Conservation (phyloP, 2,329 filamentous ascomycete species). For the Ascochyta lentis region DNA sequence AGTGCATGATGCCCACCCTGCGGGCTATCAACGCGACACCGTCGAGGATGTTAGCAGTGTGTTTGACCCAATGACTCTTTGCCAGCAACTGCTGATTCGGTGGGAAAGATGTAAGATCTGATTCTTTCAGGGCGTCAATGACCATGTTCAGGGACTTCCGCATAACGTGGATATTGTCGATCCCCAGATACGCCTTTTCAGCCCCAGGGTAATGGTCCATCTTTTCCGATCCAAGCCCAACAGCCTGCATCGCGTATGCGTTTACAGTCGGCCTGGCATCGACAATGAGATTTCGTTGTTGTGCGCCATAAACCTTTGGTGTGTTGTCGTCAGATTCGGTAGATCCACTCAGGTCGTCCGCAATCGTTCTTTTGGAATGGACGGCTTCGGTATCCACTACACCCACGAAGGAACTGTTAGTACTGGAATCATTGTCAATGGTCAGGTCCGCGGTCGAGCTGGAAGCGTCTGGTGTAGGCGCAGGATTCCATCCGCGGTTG, state of each 20-base stretch:
- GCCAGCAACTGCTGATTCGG: slow-evolving; percentile 81
- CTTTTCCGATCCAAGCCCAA: slow-evolving; percentile 93
- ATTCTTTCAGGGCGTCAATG: slow-evolving; percentile 88
- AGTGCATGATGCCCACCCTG: slow-evolving; percentile 89
- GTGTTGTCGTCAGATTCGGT: slow-evolving; percentile 45
- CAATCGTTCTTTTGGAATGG: slow-evolving; percentile 24
- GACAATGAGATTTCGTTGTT: slow-evolving; percentile 92
- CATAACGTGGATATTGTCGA: slow-evolving; percentile 99
- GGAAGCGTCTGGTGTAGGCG: slow-evolving; percentile 18
- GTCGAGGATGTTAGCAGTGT: slow-evolving; percentile 83
- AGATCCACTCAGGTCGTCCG: slow-evolving; percentile 40
- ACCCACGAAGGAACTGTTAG: slow-evolving; percentile 45
- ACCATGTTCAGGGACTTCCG: slow-evolving; percentile 86
- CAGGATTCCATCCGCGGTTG: slow-evolving; percentile 46
- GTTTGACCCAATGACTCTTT: slow-evolving; percentile 89
- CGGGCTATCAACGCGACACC: slow-evolving; percentile 84
- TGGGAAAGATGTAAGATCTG: slow-evolving; percentile 81
- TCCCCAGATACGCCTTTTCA: slow-evolving; percentile 89
- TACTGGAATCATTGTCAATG: slow-evolving; percentile 41
- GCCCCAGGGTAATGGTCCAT: slow-evolving; percentile 97
- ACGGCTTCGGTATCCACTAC: slow-evolving; percentile 34
- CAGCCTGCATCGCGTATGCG: slow-evolving; percentile 90
- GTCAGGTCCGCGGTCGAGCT: slow-evolving; percentile 43
- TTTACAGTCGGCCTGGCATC: slow-evolving; percentile 95
- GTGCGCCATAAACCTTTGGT: slow-evolving; percentile 78